phyloP scores from a whole-genome alignment of 2,329 filamentous ascomycete species.

The Periconia sp. region DNA sequence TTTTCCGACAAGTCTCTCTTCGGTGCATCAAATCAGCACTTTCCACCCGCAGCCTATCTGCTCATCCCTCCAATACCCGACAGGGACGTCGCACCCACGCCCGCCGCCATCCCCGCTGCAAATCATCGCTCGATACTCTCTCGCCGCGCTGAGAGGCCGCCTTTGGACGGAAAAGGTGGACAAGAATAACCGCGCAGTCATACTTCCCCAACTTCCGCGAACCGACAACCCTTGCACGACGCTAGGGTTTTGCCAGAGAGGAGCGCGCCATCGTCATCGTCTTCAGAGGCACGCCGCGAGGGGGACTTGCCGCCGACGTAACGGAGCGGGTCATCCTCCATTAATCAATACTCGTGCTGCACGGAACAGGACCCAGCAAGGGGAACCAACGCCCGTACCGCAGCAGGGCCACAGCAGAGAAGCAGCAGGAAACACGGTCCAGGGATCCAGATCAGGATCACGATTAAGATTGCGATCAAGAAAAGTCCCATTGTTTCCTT shows the following conservation, averaged over 20 bases:
- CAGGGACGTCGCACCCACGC: background rate
- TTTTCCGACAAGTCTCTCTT: too few relatives aligned
- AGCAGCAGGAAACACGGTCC: background rate
- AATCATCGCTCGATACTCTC: background rate
- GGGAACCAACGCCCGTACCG: background rate
- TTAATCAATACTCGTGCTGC: background rate
- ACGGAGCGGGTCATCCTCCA: constrained; percentile 6
- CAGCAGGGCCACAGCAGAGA: background rate
- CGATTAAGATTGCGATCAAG: background rate
- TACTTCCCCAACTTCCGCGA: background rate
- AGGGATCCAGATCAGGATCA: background rate
- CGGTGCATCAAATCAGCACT: too few relatives aligned
- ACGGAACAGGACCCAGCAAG: background rate
- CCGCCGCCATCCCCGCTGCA: constrained; percentile 1
- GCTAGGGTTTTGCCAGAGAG: constrained; percentile 22
- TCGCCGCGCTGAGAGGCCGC: background rate
- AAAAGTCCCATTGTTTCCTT: background rate
- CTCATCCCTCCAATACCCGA: background rate
- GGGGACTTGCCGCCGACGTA: constrained; percentile 17
- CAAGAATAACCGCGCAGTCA: too few relatives aligned
- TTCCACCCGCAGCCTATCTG: background rate
- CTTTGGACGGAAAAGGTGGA: background rate
- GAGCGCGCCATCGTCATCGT: constrained; percentile 20
- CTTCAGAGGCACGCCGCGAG: constrained; percentile 12
- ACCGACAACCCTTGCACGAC: constrained; percentile 18